Evolutionary conservation across 2,329 filamentous ascomycete species (phyloP).

Genomic region (Neonectria ditissima): DNA sequence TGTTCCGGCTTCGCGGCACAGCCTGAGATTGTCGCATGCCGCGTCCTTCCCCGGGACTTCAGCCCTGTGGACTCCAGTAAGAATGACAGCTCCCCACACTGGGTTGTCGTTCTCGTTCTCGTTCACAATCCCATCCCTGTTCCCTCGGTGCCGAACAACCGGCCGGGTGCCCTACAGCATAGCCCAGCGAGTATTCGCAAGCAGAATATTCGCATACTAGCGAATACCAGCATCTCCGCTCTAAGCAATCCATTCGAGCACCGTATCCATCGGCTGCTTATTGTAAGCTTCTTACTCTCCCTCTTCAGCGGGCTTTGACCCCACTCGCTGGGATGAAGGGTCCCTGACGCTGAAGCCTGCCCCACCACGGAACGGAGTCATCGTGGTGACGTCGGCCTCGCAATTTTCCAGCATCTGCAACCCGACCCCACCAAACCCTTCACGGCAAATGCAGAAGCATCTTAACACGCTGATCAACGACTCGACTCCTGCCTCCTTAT

Average conservation of each 20-base stretch:
- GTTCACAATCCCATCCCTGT: background rate
- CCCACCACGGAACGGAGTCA: constrained; percentile 6
- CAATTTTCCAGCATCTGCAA: constrained; percentile 19
- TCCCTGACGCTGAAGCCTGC: constrained; percentile 5
- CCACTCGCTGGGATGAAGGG: background rate
- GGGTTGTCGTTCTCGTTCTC: background rate
- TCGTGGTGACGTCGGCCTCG: constrained; percentile 16
- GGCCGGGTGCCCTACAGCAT: background rate
- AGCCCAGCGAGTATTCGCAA: background rate
- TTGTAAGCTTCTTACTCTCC: background rate
- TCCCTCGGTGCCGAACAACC: constrained; percentile 7
- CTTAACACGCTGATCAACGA: background rate
- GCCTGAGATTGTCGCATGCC: background rate
- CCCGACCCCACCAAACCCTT: constrained; percentile 25
- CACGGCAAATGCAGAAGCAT: constrained; percentile 12
- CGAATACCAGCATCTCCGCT: background rate
- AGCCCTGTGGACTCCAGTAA: background rate
- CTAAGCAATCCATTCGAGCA: background rate
- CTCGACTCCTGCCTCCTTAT: background rate
- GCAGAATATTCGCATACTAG: background rate
- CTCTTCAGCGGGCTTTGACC: background rate
- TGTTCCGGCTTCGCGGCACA: constrained; percentile 13
- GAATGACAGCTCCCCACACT: background rate
- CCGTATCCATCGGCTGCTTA: background rate
- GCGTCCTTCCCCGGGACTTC: background rate